These are phyloP conservation scores for Aspergillus bridgeri DNA, from an alignment of 495 filamentous ascomycete genomes.

Conservation along the genomic window DNA sequence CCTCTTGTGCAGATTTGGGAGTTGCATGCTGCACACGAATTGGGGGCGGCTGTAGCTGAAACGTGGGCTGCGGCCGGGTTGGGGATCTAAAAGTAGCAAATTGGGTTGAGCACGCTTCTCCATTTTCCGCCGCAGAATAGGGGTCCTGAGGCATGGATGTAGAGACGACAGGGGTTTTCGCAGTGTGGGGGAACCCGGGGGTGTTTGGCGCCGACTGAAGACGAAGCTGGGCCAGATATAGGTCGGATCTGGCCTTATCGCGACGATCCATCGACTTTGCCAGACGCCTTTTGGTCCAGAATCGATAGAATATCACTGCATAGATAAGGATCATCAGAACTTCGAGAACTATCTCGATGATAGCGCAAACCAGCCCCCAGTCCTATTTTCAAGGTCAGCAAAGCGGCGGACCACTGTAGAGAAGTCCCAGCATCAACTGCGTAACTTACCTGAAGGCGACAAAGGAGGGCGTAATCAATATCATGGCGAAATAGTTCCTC, in stretches of 20 bases:
- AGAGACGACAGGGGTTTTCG: slow-evolving; percentile 46
- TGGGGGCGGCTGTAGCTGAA: slow-evolving; percentile 82
- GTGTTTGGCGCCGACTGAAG: slow-evolving; percentile 93
- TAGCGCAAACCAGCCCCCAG: slow-evolving; percentile 92
- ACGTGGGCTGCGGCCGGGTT: slow-evolving; percentile 53
- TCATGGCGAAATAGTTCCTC: slow-evolving; percentile 68
- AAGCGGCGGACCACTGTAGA: not conserved
- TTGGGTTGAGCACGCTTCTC: slow-evolving; percentile 40
- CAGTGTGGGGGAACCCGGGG: slow-evolving; percentile 66
- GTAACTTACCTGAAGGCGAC: slow-evolving; percentile 77
- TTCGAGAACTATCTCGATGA: slow-evolving; percentile 96
- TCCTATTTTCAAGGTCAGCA: slow-evolving; percentile 50
- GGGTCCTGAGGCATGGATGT: slow-evolving; percentile 37
- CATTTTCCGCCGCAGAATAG: slow-evolving; percentile 56
- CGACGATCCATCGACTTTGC: slow-evolving; percentile 94
- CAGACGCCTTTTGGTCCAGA: slow-evolving; percentile 91
- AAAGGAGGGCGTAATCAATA: slow-evolving; percentile 88
- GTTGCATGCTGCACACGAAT: slow-evolving; percentile 71
- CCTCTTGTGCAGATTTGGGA: slow-evolving; percentile 59
- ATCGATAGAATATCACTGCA: slow-evolving; percentile 89
- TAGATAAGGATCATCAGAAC: slow-evolving; percentile 89
- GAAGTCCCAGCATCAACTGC: not conserved
- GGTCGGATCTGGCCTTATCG: slow-evolving; percentile 86
- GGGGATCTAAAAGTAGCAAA: slow-evolving; percentile 48
- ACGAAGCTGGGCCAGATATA: slow-evolving; percentile 93